Evolutionary conservation across 2,329 filamentous ascomycete genomes (phyloP).

Genomic region (Phialophora tarda): DNA sequence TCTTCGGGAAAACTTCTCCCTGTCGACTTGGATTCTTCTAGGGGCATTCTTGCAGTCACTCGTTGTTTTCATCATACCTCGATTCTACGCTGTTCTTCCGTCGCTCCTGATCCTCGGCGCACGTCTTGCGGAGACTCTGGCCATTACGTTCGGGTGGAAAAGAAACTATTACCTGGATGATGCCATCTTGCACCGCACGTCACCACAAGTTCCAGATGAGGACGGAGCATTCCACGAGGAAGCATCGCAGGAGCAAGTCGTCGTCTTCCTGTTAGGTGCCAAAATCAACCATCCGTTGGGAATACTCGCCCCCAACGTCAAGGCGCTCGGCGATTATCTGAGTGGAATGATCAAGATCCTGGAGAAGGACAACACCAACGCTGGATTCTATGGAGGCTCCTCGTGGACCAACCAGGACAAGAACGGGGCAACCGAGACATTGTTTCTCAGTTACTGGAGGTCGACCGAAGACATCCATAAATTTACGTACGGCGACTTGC

Average conservation of each 20-base stretch:
- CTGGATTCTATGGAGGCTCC: conserved; percentile 46
- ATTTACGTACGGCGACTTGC: conserved; percentile 51
- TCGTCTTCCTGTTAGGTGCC: conserved; percentile 49
- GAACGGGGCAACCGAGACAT: conserved; percentile 44
- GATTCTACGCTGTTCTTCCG: conserved; percentile 46
- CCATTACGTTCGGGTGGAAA: conserved; percentile 45
- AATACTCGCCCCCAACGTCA: conserved; percentile 47
- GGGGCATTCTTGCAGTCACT: conserved; percentile 49
- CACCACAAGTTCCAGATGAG: conserved; percentile 48
- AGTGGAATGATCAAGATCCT: conserved; percentile 43
- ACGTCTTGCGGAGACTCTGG: conserved; percentile 44
- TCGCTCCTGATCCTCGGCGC: conserved; percentile 41
- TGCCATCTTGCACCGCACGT: conserved; percentile 46
- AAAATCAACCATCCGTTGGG: conserved; percentile 50
- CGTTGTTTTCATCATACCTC: conserved; percentile 45
- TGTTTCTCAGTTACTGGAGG: conserved; percentile 52
- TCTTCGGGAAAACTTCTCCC: conserved; percentile 46
- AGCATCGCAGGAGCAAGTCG: conserved; percentile 44
- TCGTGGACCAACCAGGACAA: conserved; percentile 44
- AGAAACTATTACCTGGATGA: conserved; percentile 49
- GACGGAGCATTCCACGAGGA: conserved; percentile 40
- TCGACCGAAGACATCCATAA: conserved; percentile 50
- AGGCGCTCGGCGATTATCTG: conserved; percentile 43
- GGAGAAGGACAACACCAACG: conserved; percentile 35
- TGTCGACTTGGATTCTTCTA: conserved; percentile 51